These are phyloP conservation scores for Raffaelea arxii DNA, from an alignment of 2,329 filamentous ascomycete species.

Conservation along the genomic window DNA sequence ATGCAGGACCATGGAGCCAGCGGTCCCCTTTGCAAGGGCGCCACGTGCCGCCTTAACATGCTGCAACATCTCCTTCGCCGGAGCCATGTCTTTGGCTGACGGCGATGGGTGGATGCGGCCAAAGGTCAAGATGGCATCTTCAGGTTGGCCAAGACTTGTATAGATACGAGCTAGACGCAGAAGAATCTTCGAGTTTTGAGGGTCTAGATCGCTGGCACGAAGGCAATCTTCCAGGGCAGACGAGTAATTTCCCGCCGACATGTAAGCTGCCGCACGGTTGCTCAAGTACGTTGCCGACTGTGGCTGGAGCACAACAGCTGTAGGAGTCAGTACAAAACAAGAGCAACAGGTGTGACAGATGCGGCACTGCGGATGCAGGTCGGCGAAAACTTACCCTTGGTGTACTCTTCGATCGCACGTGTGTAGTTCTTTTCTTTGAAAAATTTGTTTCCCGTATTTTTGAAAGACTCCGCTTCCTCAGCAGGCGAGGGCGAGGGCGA, in stretches of 20 bases:
- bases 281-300: conserved; percentile 82
- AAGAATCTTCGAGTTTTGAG: conserved; percentile 77
- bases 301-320: conserved; percentile 82
- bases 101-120: conserved; percentile 69
- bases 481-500: conserved; percentile 43
- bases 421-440: conserved; percentile 91
- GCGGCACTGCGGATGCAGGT: not conserved
- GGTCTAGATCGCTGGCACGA: conserved; percentile 71
- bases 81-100: conserved; percentile 73
- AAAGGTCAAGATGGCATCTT: conserved; percentile 79
- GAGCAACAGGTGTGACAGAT: no score
- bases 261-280: conserved; percentile 90
- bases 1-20: conserved; percentile 84
- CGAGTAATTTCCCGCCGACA: conserved; percentile 71
- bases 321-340: conserved; percentile 1
- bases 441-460: conserved; percentile 87
- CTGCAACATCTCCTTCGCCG: conserved; percentile 75
- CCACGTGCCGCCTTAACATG: conserved; percentile 75
- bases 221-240: conserved; percentile 82
- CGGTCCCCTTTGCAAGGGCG: conserved; percentile 62
- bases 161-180: conserved; percentile 84
- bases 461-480: conserved; percentile 84
- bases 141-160: conserved; percentile 74
- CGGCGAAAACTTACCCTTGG: conserved; percentile 60
- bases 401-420: conserved; percentile 85